Evolutionary conservation across 1,284 basidiomycete genomes (phyloP).

Genomic region (Cryptococcus neoformans): DNA sequence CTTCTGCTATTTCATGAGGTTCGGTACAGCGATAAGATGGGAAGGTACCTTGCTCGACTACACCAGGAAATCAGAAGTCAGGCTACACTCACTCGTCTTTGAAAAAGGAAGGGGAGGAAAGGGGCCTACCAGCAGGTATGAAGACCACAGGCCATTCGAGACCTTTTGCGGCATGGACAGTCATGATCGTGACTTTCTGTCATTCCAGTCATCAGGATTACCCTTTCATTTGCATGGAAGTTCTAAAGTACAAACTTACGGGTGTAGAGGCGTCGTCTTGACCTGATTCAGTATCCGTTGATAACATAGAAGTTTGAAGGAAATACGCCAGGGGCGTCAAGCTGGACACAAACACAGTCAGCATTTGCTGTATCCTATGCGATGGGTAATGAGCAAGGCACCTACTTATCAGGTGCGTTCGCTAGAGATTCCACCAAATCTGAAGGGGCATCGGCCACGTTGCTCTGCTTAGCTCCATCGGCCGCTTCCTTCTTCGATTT

Average conservation of each 20-base stretch:
- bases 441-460: not conserved
- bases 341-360: slow-evolving; percentile 39
- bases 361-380: not conserved
- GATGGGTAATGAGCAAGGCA: not conserved
- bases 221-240: slow-evolving; percentile 4
- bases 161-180: slow-evolving; percentile 87
- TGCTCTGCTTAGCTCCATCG: slow-evolving; percentile 1
- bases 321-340: slow-evolving; percentile 71
- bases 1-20: slow-evolving; percentile 71
- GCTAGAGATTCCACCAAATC: slow-evolving; percentile 9
- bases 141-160: slow-evolving; percentile 76
- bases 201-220: not conserved
- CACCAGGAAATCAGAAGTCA: not conserved
- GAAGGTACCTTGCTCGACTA: slow-evolving; percentile 72
- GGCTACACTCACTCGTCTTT: not conserved
- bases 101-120: not conserved
- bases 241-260: slow-evolving; percentile 52
- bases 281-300: slow-evolving; percentile 70
- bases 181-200: slow-evolving; percentile 80
- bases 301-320: slow-evolving; percentile 78
- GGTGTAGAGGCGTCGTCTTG: slow-evolving; percentile 59
- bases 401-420: slow-evolving; percentile 15
- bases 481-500: not conserved
- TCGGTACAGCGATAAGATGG: slow-evolving; percentile 66
- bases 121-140: slow-evolving; percentile 41